phyloP scores from a whole-genome alignment of 2,329 filamentous ascomycete genomes.

The Emergomyces orientalis region DNA sequence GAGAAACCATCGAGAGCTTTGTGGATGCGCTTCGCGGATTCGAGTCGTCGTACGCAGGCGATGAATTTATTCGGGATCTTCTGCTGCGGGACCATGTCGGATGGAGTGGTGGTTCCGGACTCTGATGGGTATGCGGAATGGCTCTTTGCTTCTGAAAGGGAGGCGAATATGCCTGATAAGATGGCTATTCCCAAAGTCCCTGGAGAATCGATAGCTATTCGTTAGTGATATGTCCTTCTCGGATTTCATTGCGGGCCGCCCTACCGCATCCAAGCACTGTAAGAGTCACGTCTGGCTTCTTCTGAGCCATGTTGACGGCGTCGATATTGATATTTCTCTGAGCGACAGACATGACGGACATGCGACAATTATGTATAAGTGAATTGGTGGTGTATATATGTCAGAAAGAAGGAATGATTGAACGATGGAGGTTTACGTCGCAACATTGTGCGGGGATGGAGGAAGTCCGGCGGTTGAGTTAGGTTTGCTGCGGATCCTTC shows the following conservation, averaged over 20 bases:
- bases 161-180: conserved; percentile 66
- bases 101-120: conserved; percentile 31
- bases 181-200: conserved; percentile 82
- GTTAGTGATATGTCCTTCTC: conserved; percentile 6
- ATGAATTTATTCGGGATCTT: conserved; percentile 66
- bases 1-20: conserved; percentile 55
- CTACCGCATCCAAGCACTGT: conserved; percentile 73
- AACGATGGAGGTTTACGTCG: background rate
- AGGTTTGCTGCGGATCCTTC: background rate
- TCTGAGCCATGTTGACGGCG: conserved; percentile 27
- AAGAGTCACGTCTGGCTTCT: conserved; percentile 49
- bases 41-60: conserved; percentile 65
- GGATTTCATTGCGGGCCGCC: conserved; percentile 22
- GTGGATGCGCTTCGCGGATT: conserved; percentile 60
- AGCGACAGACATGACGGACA: background rate
- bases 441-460: background rate
- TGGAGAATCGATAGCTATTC: conserved; percentile 26
- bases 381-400: background rate
- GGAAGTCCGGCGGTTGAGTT: background rate
- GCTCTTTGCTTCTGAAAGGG: conserved; percentile 49
- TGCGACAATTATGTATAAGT: background rate
- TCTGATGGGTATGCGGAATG: conserved; percentile 24
- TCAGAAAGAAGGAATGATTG: background rate
- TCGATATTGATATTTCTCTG: conserved; percentile 10
- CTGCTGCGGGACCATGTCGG: conserved; percentile 37